Evolutionary conservation across 768 basidiomycete species (phyloP).

Genomic region (Phanerochaete sordida): DNA sequence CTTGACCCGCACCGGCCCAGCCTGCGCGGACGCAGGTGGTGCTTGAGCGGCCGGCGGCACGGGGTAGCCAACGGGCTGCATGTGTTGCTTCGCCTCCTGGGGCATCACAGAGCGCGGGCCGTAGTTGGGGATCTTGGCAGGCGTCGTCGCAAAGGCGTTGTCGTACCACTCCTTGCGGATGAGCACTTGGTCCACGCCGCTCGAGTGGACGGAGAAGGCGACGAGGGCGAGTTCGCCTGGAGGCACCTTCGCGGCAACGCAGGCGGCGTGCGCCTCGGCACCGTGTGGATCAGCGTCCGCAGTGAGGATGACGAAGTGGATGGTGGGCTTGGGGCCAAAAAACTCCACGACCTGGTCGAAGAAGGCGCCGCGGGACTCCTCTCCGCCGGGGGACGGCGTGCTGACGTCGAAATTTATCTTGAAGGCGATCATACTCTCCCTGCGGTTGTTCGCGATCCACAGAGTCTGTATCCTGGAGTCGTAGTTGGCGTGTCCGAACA

Average conservation of each 20-base stretch:
- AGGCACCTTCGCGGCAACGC: conserved; percentile 74
- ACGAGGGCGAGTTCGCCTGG: conserved; percentile 78
- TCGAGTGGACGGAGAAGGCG: conserved; percentile 85
- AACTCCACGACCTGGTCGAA: conserved; percentile 85
- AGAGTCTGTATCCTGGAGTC: conserved; percentile 82
- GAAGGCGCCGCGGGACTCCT: conserved; percentile 51
- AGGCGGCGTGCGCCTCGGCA: conserved; percentile 80
- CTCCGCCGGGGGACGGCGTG: conserved; percentile 47
- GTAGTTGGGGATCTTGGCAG: conserved; percentile 61
- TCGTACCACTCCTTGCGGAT: conserved; percentile 87
- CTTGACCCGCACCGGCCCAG: conserved; percentile 43
- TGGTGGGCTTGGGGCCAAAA: conserved; percentile 77
- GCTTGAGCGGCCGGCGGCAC: conserved; percentile 17
- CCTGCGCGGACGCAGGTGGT: conserved; percentile 16
- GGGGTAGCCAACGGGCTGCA: conserved; percentile 11
- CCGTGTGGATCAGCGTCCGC: conserved; percentile 81
- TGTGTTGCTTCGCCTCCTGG: conserved; percentile 18
- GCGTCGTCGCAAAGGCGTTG: conserved; percentile 50
- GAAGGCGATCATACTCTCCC: conserved; percentile 81
- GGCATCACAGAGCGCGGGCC: conserved; percentile 20
- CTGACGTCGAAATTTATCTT: conserved; percentile 66
- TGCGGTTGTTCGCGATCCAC: conserved; percentile 83
- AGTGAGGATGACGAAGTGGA: conserved; percentile 85
- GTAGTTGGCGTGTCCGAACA: conserved; percentile 87
- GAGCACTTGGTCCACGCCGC: conserved; percentile 86